phyloP scores from a whole-genome alignment of 495 filamentous ascomycete species.

The Penicillium canescens region DNA sequence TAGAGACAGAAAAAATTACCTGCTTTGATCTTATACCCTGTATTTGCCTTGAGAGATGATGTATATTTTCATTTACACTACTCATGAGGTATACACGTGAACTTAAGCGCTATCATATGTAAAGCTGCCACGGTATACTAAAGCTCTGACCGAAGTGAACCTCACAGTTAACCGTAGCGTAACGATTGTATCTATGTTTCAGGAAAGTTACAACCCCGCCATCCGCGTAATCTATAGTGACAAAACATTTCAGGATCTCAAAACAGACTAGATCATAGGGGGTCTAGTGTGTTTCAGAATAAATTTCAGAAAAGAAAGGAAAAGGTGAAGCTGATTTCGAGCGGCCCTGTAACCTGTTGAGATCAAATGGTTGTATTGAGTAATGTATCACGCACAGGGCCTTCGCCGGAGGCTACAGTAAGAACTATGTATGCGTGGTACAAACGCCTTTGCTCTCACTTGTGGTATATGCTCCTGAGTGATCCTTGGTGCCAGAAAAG shows the following conservation, averaged over 20 bases:
- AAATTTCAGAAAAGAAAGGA: slow-evolving; percentile 12
- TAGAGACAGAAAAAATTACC: slow-evolving; percentile 3
- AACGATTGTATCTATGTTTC: slow-evolving; percentile 9
- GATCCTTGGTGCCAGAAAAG: no score
- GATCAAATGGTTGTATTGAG: no score
- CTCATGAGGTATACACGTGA: neutral
- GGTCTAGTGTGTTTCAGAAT: slow-evolving; percentile 8
- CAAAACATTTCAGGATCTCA: slow-evolving; percentile 3
- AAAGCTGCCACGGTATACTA: neutral
- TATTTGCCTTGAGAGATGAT: neutral
- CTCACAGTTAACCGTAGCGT: no score
- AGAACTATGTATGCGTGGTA: no score
- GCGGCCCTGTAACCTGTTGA: slow-evolving; percentile 11
- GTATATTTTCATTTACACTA: slow-evolving; percentile 3
- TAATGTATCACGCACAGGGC: no score
- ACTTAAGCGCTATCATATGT: neutral
- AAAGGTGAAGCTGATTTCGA: slow-evolving; percentile 14
- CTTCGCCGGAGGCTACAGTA: no score
- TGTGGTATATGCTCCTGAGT: no score
- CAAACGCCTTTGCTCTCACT: no score
- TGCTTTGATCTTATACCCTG: neutral
- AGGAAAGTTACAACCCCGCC: slow-evolving; percentile 4
- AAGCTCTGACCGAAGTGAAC: no score
- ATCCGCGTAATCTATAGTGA: slow-evolving; percentile 5
- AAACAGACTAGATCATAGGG: slow-evolving; percentile 2